Base-by-base conservation (phyloP, 2,329 filamentous ascomycete genomes). In the Calonectria pauciramosa region DNA sequence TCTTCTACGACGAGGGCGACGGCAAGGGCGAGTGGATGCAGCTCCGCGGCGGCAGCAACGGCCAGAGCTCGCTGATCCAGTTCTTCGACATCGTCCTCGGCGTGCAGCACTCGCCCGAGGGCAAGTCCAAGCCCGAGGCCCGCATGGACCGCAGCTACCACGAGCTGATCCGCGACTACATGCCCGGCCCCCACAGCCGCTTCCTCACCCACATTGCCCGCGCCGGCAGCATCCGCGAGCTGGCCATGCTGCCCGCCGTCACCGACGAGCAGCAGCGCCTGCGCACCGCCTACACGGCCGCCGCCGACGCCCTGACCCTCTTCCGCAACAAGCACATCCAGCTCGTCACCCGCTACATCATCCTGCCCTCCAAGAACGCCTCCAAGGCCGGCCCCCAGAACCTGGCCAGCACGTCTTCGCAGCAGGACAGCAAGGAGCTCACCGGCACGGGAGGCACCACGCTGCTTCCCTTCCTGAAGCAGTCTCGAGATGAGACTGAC, bases 51-150 rank as follows among this genome's bases (percentile, higher is more conserved):
- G 96, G 96, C 6, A 97, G 95, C 83, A 98, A 98, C 81, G 96
- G 96, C 0, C 96, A 99, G 84, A 96, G 94, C 84, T 97, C 95
- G 0, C 88, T 98, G 52, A 96, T 99, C 73, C 96, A 98, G 81
- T 97, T 98, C 86, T 95, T 98, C 84, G 96, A 99, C 82, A 90
- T 97, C 18, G 91, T 96, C 0, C 89, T 99, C 0, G 95, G 95
- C 2, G 90, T 99, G 18, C 93, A 97, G 81, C 96, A 99, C 85
- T 82, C 81, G 2, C 84, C 86, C 3, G 85, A 85, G 63, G 87
- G 86, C 1, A 84, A 84, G 73, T 77, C 78, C 26, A 77, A 76
- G 1, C 68, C 76, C 14, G 71, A 72, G 2, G 72, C 75, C 1
- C 82, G 78, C 13, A 63, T 63, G 56, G 78, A 80, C 56, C 79